A percentile compares a stretch with the other conserved stretches of the same genome.
Evolutionary conservation across 768 basidiomycete genomes (phyloP).

Genomic region (Rhizopogon sp.): DNA sequence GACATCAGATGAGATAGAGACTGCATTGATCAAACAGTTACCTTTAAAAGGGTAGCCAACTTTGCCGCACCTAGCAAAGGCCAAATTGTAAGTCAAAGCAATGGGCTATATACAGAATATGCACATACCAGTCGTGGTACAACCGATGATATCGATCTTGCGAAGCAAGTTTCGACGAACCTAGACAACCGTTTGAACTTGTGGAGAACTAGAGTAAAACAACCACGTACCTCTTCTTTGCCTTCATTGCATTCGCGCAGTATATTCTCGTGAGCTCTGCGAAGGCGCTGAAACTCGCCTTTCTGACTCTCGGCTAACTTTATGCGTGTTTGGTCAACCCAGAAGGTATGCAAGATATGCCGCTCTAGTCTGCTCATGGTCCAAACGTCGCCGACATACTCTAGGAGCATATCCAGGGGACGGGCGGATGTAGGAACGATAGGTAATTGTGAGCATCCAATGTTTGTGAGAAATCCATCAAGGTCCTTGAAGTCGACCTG

Average conservation of each 20-base stretch:
- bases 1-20: background rate
- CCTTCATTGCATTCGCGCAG: slow-evolving; percentile 31
- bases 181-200: slow-evolving; percentile 27
- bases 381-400: slow-evolving; percentile 41
- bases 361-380: slow-evolving; percentile 48
- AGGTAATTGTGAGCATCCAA: slow-evolving; percentile 34
- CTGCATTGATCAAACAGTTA: slow-evolving; percentile 16
- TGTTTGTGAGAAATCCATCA: slow-evolving; percentile 30
- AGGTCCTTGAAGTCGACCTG: slow-evolving; percentile 18
- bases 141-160: slow-evolving; percentile 60
- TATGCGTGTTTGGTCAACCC: slow-evolving; percentile 39
- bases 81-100: background rate
- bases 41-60: slow-evolving; percentile 51
- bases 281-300: slow-evolving; percentile 39
- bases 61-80: slow-evolving; percentile 59
- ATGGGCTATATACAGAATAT: background rate
- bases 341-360: slow-evolving; percentile 34
- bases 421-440: slow-evolving; percentile 32
- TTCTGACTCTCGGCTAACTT: slow-evolving; percentile 23
- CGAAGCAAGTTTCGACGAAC: slow-evolving; percentile 48
- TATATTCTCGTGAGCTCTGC: slow-evolving; percentile 36
- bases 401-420: slow-evolving; percentile 32
- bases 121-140: slow-evolving; percentile 67
- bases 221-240: slow-evolving; percentile 47
- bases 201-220: background rate